Base-by-base conservation (phyloP, 768 basidiomycete genomes). In the Mycena pura region DNA sequence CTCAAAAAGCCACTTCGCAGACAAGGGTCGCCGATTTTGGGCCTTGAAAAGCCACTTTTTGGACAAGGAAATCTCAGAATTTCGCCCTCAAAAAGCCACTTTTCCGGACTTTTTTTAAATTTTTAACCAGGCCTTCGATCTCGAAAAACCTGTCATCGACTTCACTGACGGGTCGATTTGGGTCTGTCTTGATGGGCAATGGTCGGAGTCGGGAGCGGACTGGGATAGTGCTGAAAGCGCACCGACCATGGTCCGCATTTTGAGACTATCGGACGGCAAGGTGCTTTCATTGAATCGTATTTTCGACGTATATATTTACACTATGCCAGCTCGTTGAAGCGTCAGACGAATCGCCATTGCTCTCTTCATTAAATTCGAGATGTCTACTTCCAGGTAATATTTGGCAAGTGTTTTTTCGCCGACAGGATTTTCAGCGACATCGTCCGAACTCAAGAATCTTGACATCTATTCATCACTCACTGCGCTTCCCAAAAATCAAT, bases 401-500 rank as follows among this genome's bases (percentile, higher is more conserved):
- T 36, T n/a, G n/a, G 11, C 51, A 40, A 34, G 49, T 51, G 34
- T 11, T 27, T 43, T 53, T 5, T 2, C 24, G 32, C 39, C 34
- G 22, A 25, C 55, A 40, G 25, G 28, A 11, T 14, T 24, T n/a
- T 7, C 68, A 89, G 87, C 86, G 6, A 78, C 80, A 0, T 52
- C 69, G 3, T 78, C 78, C 9, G 85, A 86, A 14, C 69, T 89
- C 5, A 77, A 82, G 53, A 68, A 73, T 3, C 76, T 92, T 1
- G 86, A 90, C 50, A 74, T 92, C 3, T 93, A 93, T 67, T 73
- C 77, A 2, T 77, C 80, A 48, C 77, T 92, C 27, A 73, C 76
- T 0, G 77, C 81, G 21, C 75, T 92, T 59, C 90, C 90, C 3
- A 92, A 92, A 68, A 79, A 81, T n/a, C 57, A 71, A 77, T n/a